These are phyloP conservation scores for Clonostachys rhizophaga DNA, from an alignment of 2,329 filamentous ascomycete species.

Conservation along the genomic window DNA sequence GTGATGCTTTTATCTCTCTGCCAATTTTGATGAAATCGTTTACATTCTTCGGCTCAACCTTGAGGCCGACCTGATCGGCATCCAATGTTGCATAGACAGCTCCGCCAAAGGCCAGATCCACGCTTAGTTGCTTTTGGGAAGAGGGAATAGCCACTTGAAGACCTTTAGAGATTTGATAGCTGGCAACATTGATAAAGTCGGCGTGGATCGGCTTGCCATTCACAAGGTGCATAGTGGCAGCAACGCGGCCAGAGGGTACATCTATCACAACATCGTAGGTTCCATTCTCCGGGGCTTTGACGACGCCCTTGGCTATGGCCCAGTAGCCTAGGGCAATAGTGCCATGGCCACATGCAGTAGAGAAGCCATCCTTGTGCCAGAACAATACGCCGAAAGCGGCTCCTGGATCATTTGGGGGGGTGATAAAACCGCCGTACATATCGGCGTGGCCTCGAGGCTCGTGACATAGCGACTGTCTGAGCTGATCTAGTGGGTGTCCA, in stretches of 20 bases:
- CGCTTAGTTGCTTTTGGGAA: not conserved
- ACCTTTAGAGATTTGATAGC: not conserved
- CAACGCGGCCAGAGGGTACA: slow-evolving; percentile 3
- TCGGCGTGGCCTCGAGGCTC: slow-evolving; percentile 10
- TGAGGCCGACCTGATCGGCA: slow-evolving; percentile 1
- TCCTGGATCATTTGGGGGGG: slow-evolving; percentile 8
- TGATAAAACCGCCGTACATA: slow-evolving; percentile 18
- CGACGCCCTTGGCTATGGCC: slow-evolving; percentile 7
- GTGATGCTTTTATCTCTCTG: slow-evolving; percentile 3
- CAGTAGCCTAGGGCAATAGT: slow-evolving; percentile 17
- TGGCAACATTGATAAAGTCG: slow-evolving; percentile 4
- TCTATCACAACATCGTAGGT: slow-evolving; percentile 2
- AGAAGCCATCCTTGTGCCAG: slow-evolving; percentile 19
- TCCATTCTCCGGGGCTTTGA: not conserved
- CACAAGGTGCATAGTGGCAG: not conserved
- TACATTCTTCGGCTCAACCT: not conserved
- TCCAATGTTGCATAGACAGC: slow-evolving; percentile 4
- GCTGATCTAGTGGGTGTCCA: slow-evolving; percentile 1
- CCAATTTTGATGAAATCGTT: slow-evolving; percentile 3
- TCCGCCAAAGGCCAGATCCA: slow-evolving; percentile 4
- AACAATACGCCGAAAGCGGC: slow-evolving; percentile 16
- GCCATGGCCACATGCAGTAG: slow-evolving; percentile 16
- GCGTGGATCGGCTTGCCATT: slow-evolving; percentile 1
- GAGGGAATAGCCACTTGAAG: not conserved
- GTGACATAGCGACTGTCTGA: slow-evolving; percentile 5